Conservation (phyloP, 371 early-diverging fungal species). For the Haplosporangium sp. region DNA sequence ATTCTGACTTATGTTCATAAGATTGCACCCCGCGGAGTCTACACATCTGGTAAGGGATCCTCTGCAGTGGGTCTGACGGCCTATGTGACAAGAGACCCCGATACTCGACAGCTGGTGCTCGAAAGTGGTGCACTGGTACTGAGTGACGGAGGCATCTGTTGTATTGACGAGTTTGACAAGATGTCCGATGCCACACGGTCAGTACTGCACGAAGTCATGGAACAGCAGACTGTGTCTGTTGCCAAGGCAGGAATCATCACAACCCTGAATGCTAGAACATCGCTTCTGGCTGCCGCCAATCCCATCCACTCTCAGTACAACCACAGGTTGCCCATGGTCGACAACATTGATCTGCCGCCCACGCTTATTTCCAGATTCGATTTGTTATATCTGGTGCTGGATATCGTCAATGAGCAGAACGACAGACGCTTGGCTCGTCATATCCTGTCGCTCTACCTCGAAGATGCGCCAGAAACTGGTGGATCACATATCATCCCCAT, state of each 20-base stretch:
- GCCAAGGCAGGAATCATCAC: slow-evolving; percentile 99
- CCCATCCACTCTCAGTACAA: slow-evolving; percentile 97
- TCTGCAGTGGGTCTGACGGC: slow-evolving; percentile 99
- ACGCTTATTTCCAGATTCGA: slow-evolving; percentile 98
- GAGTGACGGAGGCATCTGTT: slow-evolving; percentile 98
- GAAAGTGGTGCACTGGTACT: slow-evolving; percentile 99
- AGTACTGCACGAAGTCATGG: slow-evolving; percentile 99
- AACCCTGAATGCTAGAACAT: slow-evolving; percentile 98
- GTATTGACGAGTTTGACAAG: slow-evolving; percentile 99
- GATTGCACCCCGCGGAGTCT: slow-evolving; percentile 97
- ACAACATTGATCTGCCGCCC: slow-evolving; percentile 97
- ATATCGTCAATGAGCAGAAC: slow-evolving; percentile 87
- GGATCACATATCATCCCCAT: slow-evolving; percentile 75
- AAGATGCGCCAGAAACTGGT: slow-evolving; percentile 68
- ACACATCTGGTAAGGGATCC: slow-evolving; percentile 99
- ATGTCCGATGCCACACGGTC: slow-evolving; percentile 98
- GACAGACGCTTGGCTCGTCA: slow-evolving; percentile 92
- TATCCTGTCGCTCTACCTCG: slow-evolving; percentile 87
- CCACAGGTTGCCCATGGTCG: slow-evolving; percentile 86
- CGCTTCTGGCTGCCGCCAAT: slow-evolving; percentile 98
- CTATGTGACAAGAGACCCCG: slow-evolving; percentile 98
- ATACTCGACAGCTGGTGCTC: slow-evolving; percentile 95
- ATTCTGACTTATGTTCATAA: slow-evolving; percentile 95
- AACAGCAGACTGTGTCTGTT: slow-evolving; percentile 99
- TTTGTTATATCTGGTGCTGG: slow-evolving; percentile 93